These are phyloP conservation scores for Penicillium sp. DNA, from an alignment of 2,329 filamentous ascomycete species.

Conservation along the genomic window DNA sequence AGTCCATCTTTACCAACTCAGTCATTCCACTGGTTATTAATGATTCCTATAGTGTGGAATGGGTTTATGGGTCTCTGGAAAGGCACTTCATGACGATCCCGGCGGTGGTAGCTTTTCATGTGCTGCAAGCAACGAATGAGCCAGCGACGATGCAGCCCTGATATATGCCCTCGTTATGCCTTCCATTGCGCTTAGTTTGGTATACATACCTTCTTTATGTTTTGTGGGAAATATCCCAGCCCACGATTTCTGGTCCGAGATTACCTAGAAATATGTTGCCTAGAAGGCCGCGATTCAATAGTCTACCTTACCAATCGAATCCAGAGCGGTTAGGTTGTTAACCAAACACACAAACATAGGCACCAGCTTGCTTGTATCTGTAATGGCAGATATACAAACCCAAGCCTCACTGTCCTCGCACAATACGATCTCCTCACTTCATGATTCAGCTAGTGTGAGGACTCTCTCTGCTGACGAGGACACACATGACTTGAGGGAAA, in stretches of 20 bases:
- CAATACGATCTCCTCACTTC: background rate
- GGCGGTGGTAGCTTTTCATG: constrained; percentile 17
- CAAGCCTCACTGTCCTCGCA: background rate
- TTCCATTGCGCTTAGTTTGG: no score
- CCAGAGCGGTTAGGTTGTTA: no score
- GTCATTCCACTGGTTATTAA: background rate
- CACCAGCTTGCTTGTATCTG: background rate
- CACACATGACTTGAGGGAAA: background rate
- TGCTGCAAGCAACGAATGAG: background rate
- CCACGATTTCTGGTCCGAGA: no score
- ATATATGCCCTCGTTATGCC: no score
- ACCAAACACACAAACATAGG: no score
- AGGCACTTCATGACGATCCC: constrained; percentile 14
- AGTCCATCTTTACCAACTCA: background rate
- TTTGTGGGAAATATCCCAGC: no score
- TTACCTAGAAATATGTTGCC: no score
- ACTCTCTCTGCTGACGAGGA: background rate
- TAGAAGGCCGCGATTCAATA: no score
- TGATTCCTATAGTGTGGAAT: constrained; percentile 10
- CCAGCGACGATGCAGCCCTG: no score
- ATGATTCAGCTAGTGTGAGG: background rate
- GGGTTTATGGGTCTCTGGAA: constrained; percentile 19
- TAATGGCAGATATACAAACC: background rate
- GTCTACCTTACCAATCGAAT: no score
- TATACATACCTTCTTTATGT: no score